Conservation (phyloP, 78 protist genomes). For the Chrysochromulina parva region DNA sequence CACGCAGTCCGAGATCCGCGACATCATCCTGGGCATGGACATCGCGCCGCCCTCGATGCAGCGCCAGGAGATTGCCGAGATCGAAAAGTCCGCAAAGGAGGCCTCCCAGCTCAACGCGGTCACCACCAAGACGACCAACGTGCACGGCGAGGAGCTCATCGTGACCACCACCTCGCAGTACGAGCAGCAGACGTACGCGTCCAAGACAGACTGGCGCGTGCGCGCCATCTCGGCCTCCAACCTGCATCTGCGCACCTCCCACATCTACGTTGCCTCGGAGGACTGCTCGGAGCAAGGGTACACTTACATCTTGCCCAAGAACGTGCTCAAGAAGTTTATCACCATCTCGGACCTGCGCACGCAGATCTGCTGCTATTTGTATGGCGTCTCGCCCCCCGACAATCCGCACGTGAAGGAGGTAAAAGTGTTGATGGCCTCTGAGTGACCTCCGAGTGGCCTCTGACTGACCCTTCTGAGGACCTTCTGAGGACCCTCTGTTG, state of each 20-base stretch:
- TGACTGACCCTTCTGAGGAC: no score
- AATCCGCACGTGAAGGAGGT: slow-evolving; percentile 96
- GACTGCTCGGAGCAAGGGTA: slow-evolving; percentile 84
- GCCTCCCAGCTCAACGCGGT: slow-evolving; percentile 71
- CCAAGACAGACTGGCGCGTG: slow-evolving; percentile 98
- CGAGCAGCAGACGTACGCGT: slow-evolving; percentile 86
- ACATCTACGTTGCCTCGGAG: slow-evolving; percentile 95
- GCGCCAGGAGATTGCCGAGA: slow-evolving; percentile 68
- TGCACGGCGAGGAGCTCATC: slow-evolving; percentile 96
- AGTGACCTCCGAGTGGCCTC: no score
- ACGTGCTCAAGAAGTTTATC: slow-evolving; percentile 93
- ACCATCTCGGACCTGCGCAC: slow-evolving; percentile 94
- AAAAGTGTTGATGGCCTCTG: no score
- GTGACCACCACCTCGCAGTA: slow-evolving; percentile 89
- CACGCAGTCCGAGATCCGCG: slow-evolving; percentile 98
- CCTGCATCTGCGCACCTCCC: slow-evolving; percentile 95
- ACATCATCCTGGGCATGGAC: slow-evolving; percentile 99
- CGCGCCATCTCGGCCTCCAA: slow-evolving; percentile 97
- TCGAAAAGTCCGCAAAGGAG: slow-evolving; percentile 49
- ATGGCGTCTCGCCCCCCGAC: slow-evolving; percentile 95
- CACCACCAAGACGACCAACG: slow-evolving; percentile 89
- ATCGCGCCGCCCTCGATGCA: slow-evolving; percentile 97
- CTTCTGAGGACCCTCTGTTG: no score
- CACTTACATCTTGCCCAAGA: slow-evolving; percentile 98
- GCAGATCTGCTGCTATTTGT: slow-evolving; percentile 94